Base-by-base conservation (phyloP, 148 eudicot species). In the Cornus florida region DNA sequence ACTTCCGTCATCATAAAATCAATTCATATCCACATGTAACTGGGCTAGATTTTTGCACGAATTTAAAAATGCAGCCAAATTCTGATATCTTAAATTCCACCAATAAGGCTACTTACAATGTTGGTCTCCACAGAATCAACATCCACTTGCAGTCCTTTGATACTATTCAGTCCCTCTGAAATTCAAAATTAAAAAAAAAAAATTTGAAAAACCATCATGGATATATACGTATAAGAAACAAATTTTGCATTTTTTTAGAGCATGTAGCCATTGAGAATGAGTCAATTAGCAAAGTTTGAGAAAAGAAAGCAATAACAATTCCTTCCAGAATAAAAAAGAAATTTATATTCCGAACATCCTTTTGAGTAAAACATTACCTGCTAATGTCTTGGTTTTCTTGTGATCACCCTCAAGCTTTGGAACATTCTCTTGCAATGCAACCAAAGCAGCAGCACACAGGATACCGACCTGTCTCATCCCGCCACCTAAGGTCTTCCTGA, bases 391-490 rank as follows among this genome's bases (percentile, higher is more conserved):
- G 13, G 99, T 91, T 28, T 90, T 97, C 81, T 87, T 89, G 82
- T 96, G 99, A 87, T 97, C 99, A 66, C 60, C 82, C 74, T 86
- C 90, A 33, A 97, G 94, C 82, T 94, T 94, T 75, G 3, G 56
- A 14, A 90, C 92, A 81, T 92, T 97, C 75, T 96, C 98, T 80
- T 89, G 87, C 81, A 97, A 50, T 22, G 97, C 99, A 75, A 94
- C 93, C n/a, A 92, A 79, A 39, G 93, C 99, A 79, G 99, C 97
- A 78, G 99, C 99, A 50, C 98, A 97, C 50, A 97, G 74, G 71
- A 92, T 80, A 65, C 99, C 98, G 48, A 92, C 80, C 84, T 97
- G 98, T 86, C 99, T 94, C 99, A 97, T 97, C 64, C 93, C 99
- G 78, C 99, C 99, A 56, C 99, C 99, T 73, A 97, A 89, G 20